Evolutionary conservation across 2,329 filamentous ascomycete species (phyloP).

Genomic region (Leptographium wingfieldii): DNA sequence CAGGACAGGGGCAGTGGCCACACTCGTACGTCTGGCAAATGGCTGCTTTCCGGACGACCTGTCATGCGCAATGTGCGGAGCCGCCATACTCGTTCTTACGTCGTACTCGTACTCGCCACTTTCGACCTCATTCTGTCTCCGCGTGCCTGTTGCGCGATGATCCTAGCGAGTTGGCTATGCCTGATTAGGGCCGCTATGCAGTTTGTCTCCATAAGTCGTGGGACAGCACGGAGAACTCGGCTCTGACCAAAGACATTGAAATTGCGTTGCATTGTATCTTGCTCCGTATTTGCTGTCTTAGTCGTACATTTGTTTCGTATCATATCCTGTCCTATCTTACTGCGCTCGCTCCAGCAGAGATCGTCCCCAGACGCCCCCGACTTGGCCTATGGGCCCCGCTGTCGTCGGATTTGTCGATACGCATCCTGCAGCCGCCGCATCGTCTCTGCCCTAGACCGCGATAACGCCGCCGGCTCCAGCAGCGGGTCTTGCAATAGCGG

Average conservation of each 20-base stretch:
- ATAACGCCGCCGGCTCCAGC: slow-evolving; percentile 1
- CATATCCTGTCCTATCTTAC: neutral
- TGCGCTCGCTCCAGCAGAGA: neutral
- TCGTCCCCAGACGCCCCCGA: neutral
- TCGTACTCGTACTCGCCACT: neutral
- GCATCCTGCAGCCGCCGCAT: slow-evolving; percentile 29
- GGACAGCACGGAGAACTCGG: neutral
- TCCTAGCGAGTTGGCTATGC: neutral
- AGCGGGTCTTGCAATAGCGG: slow-evolving; percentile 37
- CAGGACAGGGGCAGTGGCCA: neutral
- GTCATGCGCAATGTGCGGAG: neutral
- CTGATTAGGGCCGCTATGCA: neutral
- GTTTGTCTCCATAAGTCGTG: neutral
- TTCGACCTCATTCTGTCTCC: neutral
- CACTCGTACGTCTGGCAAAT: no score
- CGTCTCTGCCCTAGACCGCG: slow-evolving; percentile 6
- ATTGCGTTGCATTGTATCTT: neutral
- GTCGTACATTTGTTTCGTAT: neutral
- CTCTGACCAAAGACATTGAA: neutral
- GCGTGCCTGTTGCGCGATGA: neutral
- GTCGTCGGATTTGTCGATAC: slow-evolving; percentile 6
- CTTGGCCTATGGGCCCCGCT: neutral
- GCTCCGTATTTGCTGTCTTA: no score
- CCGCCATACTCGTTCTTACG: neutral
- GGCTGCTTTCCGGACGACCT: neutral